These are phyloP conservation scores for Trypanosoma congolense DNA, from an alignment of 208 protist species.

Conservation along the genomic window DNA sequence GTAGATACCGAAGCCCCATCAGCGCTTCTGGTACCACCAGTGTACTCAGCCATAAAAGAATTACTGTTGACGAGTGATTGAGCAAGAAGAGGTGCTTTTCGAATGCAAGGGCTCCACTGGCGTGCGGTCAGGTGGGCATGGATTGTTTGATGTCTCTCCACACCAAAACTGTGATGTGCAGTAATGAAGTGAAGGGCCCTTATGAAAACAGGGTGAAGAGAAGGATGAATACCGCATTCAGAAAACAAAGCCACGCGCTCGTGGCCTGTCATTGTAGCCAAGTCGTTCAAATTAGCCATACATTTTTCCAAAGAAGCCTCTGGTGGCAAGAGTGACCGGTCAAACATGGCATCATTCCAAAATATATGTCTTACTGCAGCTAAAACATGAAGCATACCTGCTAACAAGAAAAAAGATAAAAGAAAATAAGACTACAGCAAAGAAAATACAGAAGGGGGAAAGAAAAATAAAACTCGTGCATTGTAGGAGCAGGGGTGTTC, in stretches of 20 bases:
- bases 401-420: too few species aligned
- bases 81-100: slow-evolving; percentile 47
- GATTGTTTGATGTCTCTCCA: slow-evolving; percentile 59
- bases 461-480: too few species aligned
- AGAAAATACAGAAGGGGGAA: too few species aligned
- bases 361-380: slow-evolving; percentile 74
- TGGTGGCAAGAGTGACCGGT: slow-evolving; percentile 52
- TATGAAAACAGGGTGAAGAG: slow-evolving; percentile 73
- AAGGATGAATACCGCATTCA: slow-evolving; percentile 65
- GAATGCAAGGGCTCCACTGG: slow-evolving; percentile 49
- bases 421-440: too few species aligned
- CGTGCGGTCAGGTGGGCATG: slow-evolving; percentile 69
- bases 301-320: slow-evolving; percentile 58
- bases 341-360: slow-evolving; percentile 69
- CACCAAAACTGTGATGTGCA: slow-evolving; percentile 37
- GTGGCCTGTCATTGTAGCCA: slow-evolving; percentile 69
- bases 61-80: slow-evolving; percentile 55
- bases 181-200: slow-evolving; percentile 75
- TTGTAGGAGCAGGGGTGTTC: too few species aligned
- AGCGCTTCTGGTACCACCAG: background rate
- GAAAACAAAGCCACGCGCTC: slow-evolving; percentile 62
- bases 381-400: slow-evolving; percentile 61
- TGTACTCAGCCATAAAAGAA: slow-evolving; percentile 25
- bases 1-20: slow-evolving; percentile 15
- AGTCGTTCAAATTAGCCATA: slow-evolving; percentile 46